phyloP scores from a whole-genome alignment of 768 basidiomycete genomes.

The Lactifluus rugatus region DNA sequence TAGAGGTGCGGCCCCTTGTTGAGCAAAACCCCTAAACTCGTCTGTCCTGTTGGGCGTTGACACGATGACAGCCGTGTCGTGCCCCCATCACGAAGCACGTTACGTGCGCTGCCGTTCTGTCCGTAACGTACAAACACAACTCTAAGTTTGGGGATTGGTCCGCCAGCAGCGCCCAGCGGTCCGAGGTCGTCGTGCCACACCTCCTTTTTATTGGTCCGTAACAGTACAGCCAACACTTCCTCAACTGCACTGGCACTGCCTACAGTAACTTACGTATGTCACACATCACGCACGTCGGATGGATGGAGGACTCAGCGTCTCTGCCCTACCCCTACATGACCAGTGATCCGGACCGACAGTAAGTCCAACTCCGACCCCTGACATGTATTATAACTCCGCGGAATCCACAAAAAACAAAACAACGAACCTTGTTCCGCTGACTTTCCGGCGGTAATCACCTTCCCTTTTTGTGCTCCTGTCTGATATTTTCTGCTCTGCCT shows the following conservation, averaged over 20 bases:
- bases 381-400: background rate
- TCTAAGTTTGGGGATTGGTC: background rate
- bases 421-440: background rate
- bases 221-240: too few relatives aligned
- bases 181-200: background rate
- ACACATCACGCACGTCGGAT: too few relatives aligned
- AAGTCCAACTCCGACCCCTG: too few relatives aligned
- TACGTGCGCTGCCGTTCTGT: background rate
- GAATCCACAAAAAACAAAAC: background rate
- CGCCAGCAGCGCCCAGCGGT: background rate
- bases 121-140: background rate
- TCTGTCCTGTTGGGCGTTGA: background rate
- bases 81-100: too few relatives aligned
- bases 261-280: too few relatives aligned
- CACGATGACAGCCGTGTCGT: too few relatives aligned
- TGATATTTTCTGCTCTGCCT: background rate
- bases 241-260: too few relatives aligned
- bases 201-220: background rate
- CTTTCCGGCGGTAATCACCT: background rate
- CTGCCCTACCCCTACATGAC: too few relatives aligned
- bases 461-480: background rate
- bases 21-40: constrained; percentile 5
- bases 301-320: too few relatives aligned
- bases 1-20: background rate
- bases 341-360: too few relatives aligned